phyloP scores from a whole-genome alignment of 1,139 yeast genomes.

The Nakaseomyces kungkrabaensis region DNA sequence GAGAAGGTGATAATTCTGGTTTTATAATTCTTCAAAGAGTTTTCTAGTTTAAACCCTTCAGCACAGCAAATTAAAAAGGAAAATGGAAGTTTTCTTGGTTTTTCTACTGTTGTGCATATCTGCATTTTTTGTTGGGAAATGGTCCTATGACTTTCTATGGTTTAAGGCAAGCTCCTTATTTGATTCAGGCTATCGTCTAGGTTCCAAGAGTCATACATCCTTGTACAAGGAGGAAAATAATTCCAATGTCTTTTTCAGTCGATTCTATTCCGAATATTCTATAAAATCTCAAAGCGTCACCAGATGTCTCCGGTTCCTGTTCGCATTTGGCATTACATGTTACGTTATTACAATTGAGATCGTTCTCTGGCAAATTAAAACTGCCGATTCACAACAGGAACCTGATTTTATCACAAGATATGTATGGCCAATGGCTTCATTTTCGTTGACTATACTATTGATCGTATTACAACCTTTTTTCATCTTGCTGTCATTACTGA shows the following conservation, averaged over 20 bases:
- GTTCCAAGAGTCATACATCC: background rate
- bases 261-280: constrained; percentile 25
- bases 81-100: constrained; percentile 13
- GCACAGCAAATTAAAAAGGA: too few species aligned
- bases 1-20: background rate
- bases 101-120: constrained; percentile 10
- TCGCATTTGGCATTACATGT: constrained; percentile 22
- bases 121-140: constrained; percentile 10
- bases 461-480: constrained; percentile 30
- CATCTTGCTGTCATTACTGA: constrained; percentile 24
- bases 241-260: constrained; percentile 14
- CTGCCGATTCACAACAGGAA: constrained; percentile 15
- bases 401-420: constrained; percentile 17
- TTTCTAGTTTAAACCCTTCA: background rate
- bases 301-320: constrained; percentile 17
- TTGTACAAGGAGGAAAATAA: constrained; percentile 5
- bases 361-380: constrained; percentile 26
- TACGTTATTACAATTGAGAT: constrained; percentile 25
- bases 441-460: constrained; percentile 15
- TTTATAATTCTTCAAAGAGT: background rate
- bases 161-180: constrained; percentile 13
- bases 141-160: constrained; percentile 14
- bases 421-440: constrained; percentile 24
- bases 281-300: constrained; percentile 19
- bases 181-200: constrained; percentile 6